Base-by-base conservation (phyloP, 805 yeast species). In the Metschnikowia reukaufii region DNA sequence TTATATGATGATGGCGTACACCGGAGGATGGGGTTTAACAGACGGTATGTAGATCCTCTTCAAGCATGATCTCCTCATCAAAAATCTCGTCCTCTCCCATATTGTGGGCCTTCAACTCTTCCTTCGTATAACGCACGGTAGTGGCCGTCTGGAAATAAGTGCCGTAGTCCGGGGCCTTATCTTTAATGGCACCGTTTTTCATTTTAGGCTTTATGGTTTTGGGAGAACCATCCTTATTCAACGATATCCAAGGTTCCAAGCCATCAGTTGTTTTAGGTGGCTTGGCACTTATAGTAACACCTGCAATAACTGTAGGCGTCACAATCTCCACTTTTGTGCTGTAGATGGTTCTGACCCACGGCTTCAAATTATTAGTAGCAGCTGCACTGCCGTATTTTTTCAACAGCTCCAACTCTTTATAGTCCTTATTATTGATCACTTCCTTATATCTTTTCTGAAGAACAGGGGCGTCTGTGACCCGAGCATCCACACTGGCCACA, bases 1-100 rank as follows among this genome's bases (percentile, higher is more conserved):
- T 70, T 74, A 62, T 86, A 89, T 39, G 78, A 67, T 44, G 84
- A 84, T 2, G 97, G 97, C 4, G 90, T 86, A 68, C 97, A 89
- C 67, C 96, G 77, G 59, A 88, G 77, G 40, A 89, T 64, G 0
- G 97, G 97, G 60, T 84, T 86, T 62, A 89, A 71, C 16, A 76
- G 68, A 21, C 81, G 83, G 58, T 87, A 84, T 0, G 87, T 81
- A 76, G 74, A 63, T 87, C 95, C 64, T 88, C 96, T 4, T 79
- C 83, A 18, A 78, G 61, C 57, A 62, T 76, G 17, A 65, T 59
- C 36, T 78, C 81, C 55, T 88, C 88, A 46, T 72, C 77, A 57
- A 76, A 78, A 1, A 68, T 59, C 21, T 82, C 85, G 53, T 73
- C 83, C 1, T 80, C 82, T 18, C 71, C 79, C 84, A 86, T 76